These are phyloP conservation scores for Schizonepeta tenuifolia DNA, from an alignment of 257 asterid genomes.

Conservation along the genomic window DNA sequence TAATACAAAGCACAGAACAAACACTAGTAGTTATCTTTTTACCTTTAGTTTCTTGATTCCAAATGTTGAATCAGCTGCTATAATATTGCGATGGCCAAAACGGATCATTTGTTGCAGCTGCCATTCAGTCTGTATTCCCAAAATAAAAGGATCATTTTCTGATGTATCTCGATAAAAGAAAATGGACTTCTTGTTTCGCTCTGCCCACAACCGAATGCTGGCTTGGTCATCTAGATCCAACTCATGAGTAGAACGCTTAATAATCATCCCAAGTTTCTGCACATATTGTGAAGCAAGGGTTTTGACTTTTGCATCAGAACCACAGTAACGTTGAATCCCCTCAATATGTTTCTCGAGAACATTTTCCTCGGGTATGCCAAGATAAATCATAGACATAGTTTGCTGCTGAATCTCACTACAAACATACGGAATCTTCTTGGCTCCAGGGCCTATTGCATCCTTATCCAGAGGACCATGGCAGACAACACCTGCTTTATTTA, in stretches of 20 bases:
- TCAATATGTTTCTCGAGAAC: constrained; percentile 94
- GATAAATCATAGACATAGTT: constrained; percentile 99
- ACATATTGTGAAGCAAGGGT: constrained; percentile 90
- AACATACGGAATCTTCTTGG: constrained; percentile 81
- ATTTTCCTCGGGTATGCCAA: constrained; percentile 95
- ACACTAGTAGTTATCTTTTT: constrained; percentile 1
- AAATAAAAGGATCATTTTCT: constrained; percentile 71
- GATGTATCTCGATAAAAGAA: constrained; percentile 87
- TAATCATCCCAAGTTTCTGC: constrained; percentile 92
- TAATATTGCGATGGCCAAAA: constrained; percentile 83
- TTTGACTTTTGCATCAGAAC: constrained; percentile 67
- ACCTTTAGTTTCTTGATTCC: constrained; percentile 96
- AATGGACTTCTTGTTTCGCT: constrained; percentile 78
- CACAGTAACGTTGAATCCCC: constrained; percentile 92
- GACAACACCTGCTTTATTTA: constrained; percentile 79
- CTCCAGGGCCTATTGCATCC: constrained; percentile 98
- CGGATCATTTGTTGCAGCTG: constrained; percentile 98
- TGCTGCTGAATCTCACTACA: constrained; percentile 97
- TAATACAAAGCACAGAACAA: neutral
- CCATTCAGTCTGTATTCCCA: constrained; percentile 99
- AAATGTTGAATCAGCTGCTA: constrained; percentile 84
- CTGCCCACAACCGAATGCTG: constrained; percentile 89
- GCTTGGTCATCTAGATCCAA: constrained; percentile 97
- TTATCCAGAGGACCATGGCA: constrained; percentile 98
- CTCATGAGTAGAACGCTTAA: constrained; percentile 89